These are phyloP conservation scores for Orbilia javanica DNA, from an alignment of 2,329 filamentous ascomycete genomes.

Conservation along the genomic window DNA sequence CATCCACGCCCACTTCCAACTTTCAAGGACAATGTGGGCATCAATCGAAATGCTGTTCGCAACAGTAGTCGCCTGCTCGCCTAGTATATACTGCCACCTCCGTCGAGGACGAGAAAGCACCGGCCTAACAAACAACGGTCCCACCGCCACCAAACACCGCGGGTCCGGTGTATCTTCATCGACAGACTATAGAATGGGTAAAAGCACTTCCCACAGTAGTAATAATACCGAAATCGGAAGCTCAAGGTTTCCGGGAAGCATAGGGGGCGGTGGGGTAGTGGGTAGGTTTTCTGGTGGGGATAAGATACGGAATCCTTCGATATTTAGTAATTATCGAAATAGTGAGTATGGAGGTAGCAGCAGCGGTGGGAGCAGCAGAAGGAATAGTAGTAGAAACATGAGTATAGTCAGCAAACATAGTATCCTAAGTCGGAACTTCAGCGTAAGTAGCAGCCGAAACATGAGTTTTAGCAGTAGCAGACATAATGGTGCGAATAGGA, in stretches of 20 bases:
- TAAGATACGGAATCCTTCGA: conserved; percentile 12
- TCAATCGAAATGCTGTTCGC: conserved; percentile 47
- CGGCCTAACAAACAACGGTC: no score
- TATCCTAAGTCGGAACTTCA: conserved; percentile 2
- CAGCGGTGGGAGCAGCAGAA: background rate
- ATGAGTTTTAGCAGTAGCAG: conserved; percentile 15
- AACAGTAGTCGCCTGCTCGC: conserved; percentile 38
- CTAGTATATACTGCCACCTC: conserved; percentile 49
- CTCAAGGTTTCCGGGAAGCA: background rate
- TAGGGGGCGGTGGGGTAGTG: background rate
- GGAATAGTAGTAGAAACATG: background rate
- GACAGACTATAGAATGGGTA: background rate
- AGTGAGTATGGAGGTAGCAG: background rate
- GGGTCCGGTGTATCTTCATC: background rate
- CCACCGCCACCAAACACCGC: background rate
- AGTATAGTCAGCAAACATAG: conserved; percentile 12
- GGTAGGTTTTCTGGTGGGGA: background rate
- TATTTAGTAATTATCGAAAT: conserved; percentile 20
- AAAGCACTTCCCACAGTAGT: background rate
- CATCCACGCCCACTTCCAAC: conserved; percentile 11
- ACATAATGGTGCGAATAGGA: background rate
- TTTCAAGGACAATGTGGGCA: conserved; percentile 42
- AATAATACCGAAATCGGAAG: background rate
- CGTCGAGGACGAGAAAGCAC: conserved; percentile 22
- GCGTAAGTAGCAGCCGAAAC: background rate